Evolutionary conservation across 2,329 filamentous ascomycete species (phyloP).

Genomic region (Colletotrichum eleusines): DNA sequence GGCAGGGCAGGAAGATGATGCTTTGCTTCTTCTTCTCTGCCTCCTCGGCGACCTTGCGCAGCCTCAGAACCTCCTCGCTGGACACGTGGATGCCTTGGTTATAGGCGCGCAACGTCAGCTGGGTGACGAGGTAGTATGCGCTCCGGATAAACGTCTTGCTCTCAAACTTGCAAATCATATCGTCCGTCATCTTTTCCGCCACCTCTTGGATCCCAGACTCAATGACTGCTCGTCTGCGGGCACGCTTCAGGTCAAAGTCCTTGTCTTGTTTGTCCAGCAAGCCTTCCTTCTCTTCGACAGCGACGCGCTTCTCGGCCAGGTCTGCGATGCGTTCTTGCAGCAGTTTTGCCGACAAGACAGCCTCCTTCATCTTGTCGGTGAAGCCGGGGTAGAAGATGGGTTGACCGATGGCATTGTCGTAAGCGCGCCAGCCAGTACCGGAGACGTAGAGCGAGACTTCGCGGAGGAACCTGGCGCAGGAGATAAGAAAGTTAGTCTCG

Average conservation of each 20-base stretch:
- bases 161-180: slow-evolving; percentile 99
- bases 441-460: slow-evolving; percentile 95
- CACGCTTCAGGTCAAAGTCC: slow-evolving; percentile 65
- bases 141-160: slow-evolving; percentile 91
- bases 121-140: slow-evolving; percentile 90
- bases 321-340: slow-evolving; percentile 80
- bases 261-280: slow-evolving; percentile 69
- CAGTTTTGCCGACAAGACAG: slow-evolving; percentile 80
- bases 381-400: slow-evolving; percentile 95
- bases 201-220: slow-evolving; percentile 82
- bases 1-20: slow-evolving; percentile 94
- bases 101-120: slow-evolving; percentile 91
- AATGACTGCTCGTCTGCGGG: slow-evolving; percentile 72
- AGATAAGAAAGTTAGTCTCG: slow-evolving; percentile 26
- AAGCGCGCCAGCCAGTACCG: slow-evolving; percentile 94
- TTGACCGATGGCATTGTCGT: slow-evolving; percentile 90
- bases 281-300: slow-evolving; percentile 82
- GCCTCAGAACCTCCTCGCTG: slow-evolving; percentile 88
- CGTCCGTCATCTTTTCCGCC: slow-evolving; percentile 86
- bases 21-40: slow-evolving; percentile 91
- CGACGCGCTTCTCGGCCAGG: slow-evolving; percentile 79
- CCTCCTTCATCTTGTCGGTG: slow-evolving; percentile 86
- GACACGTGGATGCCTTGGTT: slow-evolving; percentile 98
- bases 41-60: slow-evolving; percentile 84
- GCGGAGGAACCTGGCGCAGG: slow-evolving; percentile 77